Conservation (phyloP, 495 filamentous ascomycete genomes). For the Niebla homalea region DNA sequence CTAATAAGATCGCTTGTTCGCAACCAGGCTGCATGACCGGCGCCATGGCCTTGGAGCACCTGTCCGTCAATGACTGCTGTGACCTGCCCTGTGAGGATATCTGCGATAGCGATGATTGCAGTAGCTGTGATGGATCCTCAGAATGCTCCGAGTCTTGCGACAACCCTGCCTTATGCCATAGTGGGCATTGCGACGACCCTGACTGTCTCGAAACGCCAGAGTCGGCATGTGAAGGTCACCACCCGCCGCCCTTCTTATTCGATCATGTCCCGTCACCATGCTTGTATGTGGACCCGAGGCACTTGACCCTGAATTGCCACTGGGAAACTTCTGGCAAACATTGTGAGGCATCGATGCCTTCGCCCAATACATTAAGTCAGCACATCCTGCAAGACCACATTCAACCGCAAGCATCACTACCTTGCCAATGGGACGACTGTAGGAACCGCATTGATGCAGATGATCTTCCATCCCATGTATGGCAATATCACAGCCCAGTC, state of each 20-base stretch:
- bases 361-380: slow-evolving; percentile 5
- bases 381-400: slow-evolving; percentile 13
- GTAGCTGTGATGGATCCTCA: background rate
- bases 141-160: background rate
- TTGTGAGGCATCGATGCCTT: slow-evolving; percentile 6
- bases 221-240: background rate
- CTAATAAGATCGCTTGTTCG: too few relatives aligned
- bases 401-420: slow-evolving; percentile 1
- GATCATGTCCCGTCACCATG: background rate
- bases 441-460: background rate
- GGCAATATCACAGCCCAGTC: slow-evolving; percentile 4
- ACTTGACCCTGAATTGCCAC: slow-evolving; percentile 3
- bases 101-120: background rate
- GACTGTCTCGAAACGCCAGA: background rate
- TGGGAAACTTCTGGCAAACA: slow-evolving; percentile 10
- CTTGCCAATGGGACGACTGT: slow-evolving; percentile 8
- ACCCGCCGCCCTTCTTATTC: background rate
- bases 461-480: slow-evolving; percentile 5
- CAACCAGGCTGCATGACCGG: too few relatives aligned
- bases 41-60: too few relatives aligned
- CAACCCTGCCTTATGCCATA: background rate
- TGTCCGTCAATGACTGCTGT: background rate
- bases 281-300: background rate
- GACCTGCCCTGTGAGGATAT: background rate
- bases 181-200: background rate